A percentile compares a stretch with the other conserved stretches of the same genome.
phyloP scores from a whole-genome alignment of 768 basidiomycete genomes.

The Tricholoma matsutake region DNA sequence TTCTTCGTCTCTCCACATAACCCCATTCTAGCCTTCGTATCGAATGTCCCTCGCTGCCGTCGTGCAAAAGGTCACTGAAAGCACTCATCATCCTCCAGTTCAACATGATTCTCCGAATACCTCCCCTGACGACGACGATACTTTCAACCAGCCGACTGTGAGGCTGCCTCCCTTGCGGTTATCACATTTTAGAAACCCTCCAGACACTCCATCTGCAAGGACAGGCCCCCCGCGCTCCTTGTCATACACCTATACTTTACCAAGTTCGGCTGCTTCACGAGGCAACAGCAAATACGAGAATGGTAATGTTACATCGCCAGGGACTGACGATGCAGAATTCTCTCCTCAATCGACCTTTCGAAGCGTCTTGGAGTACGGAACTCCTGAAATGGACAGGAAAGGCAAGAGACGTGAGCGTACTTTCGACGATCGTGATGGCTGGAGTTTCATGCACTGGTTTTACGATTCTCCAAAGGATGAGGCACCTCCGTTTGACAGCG shows the following conservation, averaged over 20 bases:
- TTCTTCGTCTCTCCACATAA: neutral
- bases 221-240: constrained; percentile 76
- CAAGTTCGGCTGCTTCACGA: constrained; percentile 36
- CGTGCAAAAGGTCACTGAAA: constrained; percentile 16
- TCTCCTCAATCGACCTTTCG: constrained; percentile 46
- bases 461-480: constrained; percentile 52
- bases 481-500: constrained; percentile 32
- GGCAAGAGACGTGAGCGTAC: constrained; percentile 50
- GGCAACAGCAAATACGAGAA: constrained; percentile 25
- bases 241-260: constrained; percentile 58
- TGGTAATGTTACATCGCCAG: constrained; percentile 19
- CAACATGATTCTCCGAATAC: neutral
- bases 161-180: constrained; percentile 12
- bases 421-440: constrained; percentile 40
- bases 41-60: constrained; percentile 26
- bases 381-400: constrained; percentile 49
- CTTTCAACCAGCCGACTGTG: neutral
- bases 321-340: constrained; percentile 21
- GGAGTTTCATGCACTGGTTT: constrained; percentile 55
- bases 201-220: constrained; percentile 55
- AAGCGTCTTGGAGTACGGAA: constrained; percentile 53
- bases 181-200: constrained; percentile 27
- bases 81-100: neutral
- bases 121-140: neutral
- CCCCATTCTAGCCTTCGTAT: neutral